These are phyloP conservation scores for Tulasnella sp. DNA, from an alignment of 768 basidiomycete genomes.

Conservation along the genomic window DNA sequence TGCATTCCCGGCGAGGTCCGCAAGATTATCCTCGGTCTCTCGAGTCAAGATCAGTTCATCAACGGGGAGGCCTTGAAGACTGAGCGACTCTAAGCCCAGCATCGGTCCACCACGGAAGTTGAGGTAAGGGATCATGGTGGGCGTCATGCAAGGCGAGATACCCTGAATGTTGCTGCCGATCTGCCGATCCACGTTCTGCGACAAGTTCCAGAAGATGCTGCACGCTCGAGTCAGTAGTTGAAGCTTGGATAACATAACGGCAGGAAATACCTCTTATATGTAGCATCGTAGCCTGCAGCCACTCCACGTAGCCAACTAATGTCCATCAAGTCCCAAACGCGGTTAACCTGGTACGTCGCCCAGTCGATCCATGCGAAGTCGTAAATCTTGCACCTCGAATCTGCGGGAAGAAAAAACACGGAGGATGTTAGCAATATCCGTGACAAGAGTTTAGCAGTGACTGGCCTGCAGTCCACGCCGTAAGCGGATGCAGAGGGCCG, in stretches of 20 bases:
- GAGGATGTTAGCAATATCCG: not conserved
- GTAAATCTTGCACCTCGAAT: slow-evolving; percentile 71
- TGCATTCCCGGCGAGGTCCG: slow-evolving; percentile 91
- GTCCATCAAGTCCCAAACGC: slow-evolving; percentile 93
- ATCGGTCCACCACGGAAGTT: slow-evolving; percentile 94
- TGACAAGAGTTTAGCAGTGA: slow-evolving; percentile 1
- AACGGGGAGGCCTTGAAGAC: slow-evolving; percentile 89
- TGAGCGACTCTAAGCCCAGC: slow-evolving; percentile 85
- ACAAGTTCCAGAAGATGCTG: slow-evolving; percentile 90
- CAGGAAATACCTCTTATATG: slow-evolving; percentile 69
- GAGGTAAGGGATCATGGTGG: slow-evolving; percentile 93
- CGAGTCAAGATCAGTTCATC: slow-evolving; percentile 85
- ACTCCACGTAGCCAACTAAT: slow-evolving; percentile 78
- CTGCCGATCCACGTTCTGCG: slow-evolving; percentile 90
- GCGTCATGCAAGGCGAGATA: slow-evolving; percentile 87
- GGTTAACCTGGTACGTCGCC: slow-evolving; percentile 85
- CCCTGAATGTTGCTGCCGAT: slow-evolving; percentile 72
- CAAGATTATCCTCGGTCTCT: slow-evolving; percentile 86
- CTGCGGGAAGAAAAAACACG: slow-evolving; percentile 28
- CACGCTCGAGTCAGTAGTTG: not conserved
- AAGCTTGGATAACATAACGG: not conserved
- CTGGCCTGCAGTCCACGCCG: slow-evolving; percentile 86
- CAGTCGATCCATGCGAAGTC: slow-evolving; percentile 93
- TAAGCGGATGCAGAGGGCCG: slow-evolving; percentile 75
- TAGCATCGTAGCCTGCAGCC: slow-evolving; percentile 68